Evolutionary conservation across 495 filamentous ascomycete genomes (phyloP), one percentile per base, ranked within the genome.

Genomic region (Penicillium crystallinum): DNA sequence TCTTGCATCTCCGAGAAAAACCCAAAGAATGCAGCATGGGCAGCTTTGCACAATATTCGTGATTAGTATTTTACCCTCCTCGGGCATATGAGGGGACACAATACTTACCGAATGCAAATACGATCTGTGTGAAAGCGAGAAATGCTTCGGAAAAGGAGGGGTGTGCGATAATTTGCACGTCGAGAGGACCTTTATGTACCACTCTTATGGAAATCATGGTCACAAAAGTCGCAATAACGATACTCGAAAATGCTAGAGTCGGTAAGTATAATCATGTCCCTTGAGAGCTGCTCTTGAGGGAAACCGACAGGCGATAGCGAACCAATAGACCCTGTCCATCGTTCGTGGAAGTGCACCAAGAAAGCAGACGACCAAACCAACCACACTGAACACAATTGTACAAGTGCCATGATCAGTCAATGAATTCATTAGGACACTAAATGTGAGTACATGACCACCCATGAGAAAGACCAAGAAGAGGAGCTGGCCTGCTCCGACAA

Each of bases 1-100:
- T 77, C 77, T 57, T 81, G 75, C 71, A 88, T 78, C 62, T 89
- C 86, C 46, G 81, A 75, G 56, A 85, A 84, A 66, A 89, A 85
- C 34, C 69, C 75, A 70, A 89, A 84, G 66, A 86, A 81, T 58
- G 84, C 74, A 61, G 5, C 23, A 19, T 40, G 37, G 37, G 18
- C 14, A 4, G 14, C 36, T 38, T n/a, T n/a, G n/a, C n/a, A n/a
- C n/a, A n/a, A n/a, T n/a, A n/a, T n/a, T n/a, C n/a, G n/a, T n/a
- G n/a, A n/a, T n/a, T n/a, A n/a, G n/a, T n/a, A n/a, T n/a, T n/a
- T n/a, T n/a, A n/a, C 3, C 15, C 18, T 15, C 18, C 4, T 18
- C 15, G n/a, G n/a, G n/a, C n/a, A n/a, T n/a, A n/a, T n/a, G n/a
- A n/a, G n/a, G n/a, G n/a, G n/a, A n/a, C 6, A 6, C 15, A 17